These are phyloP conservation scores for Trametes maxima DNA, from an alignment of 768 basidiomycete species.

Conservation along the genomic window DNA sequence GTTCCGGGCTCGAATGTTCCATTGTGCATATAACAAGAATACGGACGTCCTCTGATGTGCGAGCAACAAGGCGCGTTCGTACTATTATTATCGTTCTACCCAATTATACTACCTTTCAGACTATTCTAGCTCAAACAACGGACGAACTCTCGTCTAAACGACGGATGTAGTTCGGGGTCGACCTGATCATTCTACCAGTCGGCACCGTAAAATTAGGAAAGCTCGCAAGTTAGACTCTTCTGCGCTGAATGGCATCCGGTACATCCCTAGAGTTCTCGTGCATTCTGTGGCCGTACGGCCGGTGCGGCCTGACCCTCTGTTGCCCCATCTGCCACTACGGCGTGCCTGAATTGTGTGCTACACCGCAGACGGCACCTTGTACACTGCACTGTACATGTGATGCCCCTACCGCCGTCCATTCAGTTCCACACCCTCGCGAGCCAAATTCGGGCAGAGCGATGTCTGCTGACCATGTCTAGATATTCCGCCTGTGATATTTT, in stretches of 20 bases:
- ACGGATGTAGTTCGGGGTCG: slow-evolving; percentile 12
- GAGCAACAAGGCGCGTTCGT: too few species aligned
- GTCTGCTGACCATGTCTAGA: neutral
- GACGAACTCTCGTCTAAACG: slow-evolving; percentile 5
- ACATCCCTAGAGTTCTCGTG: neutral
- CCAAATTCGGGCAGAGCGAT: neutral
- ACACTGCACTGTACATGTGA: neutral
- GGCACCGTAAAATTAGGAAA: neutral
- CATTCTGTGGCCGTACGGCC: neutral
- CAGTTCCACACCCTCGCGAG: neutral
- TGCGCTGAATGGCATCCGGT: neutral
- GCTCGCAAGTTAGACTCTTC: neutral
- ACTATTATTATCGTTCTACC: too few species aligned
- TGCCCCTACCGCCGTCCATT: neutral
- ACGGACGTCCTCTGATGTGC: too few species aligned
- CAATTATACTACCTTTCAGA: neutral
- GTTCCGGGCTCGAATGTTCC: too few species aligned
- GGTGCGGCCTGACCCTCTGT: neutral
- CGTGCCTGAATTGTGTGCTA: too few species aligned
- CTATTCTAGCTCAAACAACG: neutral
- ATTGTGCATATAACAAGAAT: too few species aligned
- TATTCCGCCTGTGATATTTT: slow-evolving; percentile 7
- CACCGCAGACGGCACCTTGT: neutral
- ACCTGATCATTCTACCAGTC: slow-evolving; percentile 1
- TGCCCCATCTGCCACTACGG: too few species aligned